phyloP scores from a whole-genome alignment of 495 filamentous ascomycete species.

The Pyronema omphalodes region DNA sequence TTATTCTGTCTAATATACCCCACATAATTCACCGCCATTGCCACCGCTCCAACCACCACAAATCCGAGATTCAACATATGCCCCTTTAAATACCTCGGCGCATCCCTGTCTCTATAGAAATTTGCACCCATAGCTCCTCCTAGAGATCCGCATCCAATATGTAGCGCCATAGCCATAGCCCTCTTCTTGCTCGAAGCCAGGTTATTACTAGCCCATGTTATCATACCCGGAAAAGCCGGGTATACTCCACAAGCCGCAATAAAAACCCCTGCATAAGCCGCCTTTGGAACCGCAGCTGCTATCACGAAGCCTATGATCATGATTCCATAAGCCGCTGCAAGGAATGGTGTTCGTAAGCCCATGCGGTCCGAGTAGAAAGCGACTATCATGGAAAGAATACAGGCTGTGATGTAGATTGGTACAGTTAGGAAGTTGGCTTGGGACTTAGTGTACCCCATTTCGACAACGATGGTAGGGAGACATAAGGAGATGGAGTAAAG shows the following conservation, averaged over 20 bases:
- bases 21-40: constrained; percentile 36
- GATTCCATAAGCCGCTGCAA: constrained; percentile 4
- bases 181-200: constrained; percentile 53
- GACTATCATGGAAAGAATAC: constrained; percentile 11
- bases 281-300: constrained; percentile 8
- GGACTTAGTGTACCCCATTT: constrained; percentile 40
- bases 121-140: constrained; percentile 59
- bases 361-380: constrained; percentile 15
- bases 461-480: constrained; percentile 42
- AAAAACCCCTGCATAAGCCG: constrained; percentile 57
- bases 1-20: constrained; percentile 34
- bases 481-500: constrained; percentile 59
- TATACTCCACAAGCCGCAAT: constrained; percentile 48
- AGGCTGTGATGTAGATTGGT: constrained; percentile 20
- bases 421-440: constrained; percentile 50
- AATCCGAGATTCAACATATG: constrained; percentile 54
- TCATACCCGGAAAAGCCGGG: constrained; percentile 43
- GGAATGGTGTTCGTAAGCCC: constrained; percentile 11
- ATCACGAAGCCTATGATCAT: constrained; percentile 21
- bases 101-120: constrained; percentile 50
- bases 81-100: constrained; percentile 46
- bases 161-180: constrained; percentile 52
- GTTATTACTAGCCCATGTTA: constrained; percentile 58
- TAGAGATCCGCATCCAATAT: constrained; percentile 57
- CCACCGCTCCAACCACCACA: constrained; percentile 41